Evolutionary conservation across 371 early-diverging fungal species (phyloP).

Genomic region (Mortierella polycephala): DNA sequence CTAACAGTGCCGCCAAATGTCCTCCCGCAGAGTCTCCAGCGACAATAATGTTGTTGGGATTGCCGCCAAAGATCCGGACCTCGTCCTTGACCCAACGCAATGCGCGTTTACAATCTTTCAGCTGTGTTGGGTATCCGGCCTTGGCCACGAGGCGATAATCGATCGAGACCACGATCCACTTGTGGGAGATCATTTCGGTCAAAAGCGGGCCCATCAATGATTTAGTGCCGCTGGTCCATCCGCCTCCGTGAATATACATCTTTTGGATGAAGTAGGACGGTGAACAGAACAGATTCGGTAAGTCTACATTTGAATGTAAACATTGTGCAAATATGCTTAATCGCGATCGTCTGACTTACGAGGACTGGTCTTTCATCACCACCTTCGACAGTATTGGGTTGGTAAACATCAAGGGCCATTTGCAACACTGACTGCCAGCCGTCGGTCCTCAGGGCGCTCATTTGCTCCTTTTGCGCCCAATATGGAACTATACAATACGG

Average conservation of each 20-base stretch:
- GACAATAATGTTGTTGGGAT: slow-evolving; percentile 72
- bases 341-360: slow-evolving; percentile 18
- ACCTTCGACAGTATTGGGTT: slow-evolving; percentile 32
- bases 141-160: slow-evolving; percentile 72
- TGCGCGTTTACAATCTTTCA: slow-evolving; percentile 79
- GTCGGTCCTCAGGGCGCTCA: slow-evolving; percentile 15
- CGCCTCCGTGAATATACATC: slow-evolving; percentile 72
- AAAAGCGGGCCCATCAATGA: slow-evolving; percentile 56
- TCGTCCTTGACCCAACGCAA: slow-evolving; percentile 76
- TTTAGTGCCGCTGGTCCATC: slow-evolving; percentile 68
- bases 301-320: neutral
- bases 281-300: slow-evolving; percentile 1
- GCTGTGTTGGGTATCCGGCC: slow-evolving; percentile 69
- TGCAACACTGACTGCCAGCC: slow-evolving; percentile 36
- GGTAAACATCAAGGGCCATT: slow-evolving; percentile 45
- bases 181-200: slow-evolving; percentile 55
- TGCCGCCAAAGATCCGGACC: slow-evolving; percentile 74
- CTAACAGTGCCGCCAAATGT: slow-evolving; percentile 72
- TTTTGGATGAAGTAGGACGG: slow-evolving; percentile 12
- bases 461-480: slow-evolving; percentile 63
- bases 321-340: no score
- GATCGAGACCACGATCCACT: slow-evolving; percentile 74
- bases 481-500: slow-evolving; percentile 60
- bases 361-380: slow-evolving; percentile 55
- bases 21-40: slow-evolving; percentile 79